Evolutionary conservation across 495 filamentous ascomycete genomes (phyloP), one percentile per base, ranked within the genome.

Genomic region (Xylaria telfairii): DNA sequence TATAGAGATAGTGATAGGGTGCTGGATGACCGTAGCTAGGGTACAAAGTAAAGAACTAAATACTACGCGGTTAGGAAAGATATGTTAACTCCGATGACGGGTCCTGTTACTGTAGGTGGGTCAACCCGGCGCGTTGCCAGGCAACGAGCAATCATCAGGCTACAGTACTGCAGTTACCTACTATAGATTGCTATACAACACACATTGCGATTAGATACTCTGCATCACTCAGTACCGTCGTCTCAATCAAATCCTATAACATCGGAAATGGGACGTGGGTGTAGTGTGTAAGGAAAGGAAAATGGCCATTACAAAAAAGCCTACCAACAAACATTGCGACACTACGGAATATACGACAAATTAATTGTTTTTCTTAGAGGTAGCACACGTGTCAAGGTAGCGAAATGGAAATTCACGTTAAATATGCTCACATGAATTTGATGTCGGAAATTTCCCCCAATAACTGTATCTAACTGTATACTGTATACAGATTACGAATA

Each of bases 71-170:
- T 26, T n/a, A 54, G 37, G 41, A 47, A 21, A 37, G 21, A 30
- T 63, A 44, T 44, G 42, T 34, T n/a, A 34, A 34, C 9, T 0
- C 24, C 37, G 26, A 42, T 26, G 37, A 51, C 71, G 53, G 63
- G 44, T 57, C 56, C 65, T 69, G 71, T 69, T 41, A 41, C 4
- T n/a, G 8, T 65, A 56, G 49, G 71, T 65, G 46, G 26, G 53
- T 68, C 28, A 67, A 56, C 41, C 39, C 19, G n/a, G 10, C 7
- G 68, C 68, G 76, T 77, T 77, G 76, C 76, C 69, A 75, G 74
- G 75, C 75, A 75, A 77, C 75, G 63, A 64, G 59, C 24, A 4
- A 54, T 7, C 9, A 54, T 24, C 24, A 10, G 15, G 8, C 24
- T 10, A 1, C 6, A 9, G 5, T 47, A n/a, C 44, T 47, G 44